A percentile compares a stretch with the other conserved stretches of the same genome.
phyloP scores from a whole-genome alignment of 2,329 filamentous ascomycete genomes.

The Botryotinia calthae region DNA sequence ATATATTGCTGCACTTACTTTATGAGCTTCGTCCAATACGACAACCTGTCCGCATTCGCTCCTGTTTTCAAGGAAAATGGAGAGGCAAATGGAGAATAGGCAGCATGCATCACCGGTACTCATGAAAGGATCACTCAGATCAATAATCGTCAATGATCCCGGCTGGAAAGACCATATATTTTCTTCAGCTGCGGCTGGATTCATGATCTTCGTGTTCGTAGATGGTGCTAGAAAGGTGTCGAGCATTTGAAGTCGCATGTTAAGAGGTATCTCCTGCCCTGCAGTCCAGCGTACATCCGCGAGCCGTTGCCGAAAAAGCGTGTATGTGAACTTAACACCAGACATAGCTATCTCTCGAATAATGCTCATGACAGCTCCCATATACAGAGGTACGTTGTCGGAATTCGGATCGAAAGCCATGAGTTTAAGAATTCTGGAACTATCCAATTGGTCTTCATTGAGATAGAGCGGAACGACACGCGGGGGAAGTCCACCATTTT shows the following conservation, averaged over 20 bases:
- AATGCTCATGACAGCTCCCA: neutral
- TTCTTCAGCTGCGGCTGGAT: slow-evolving; percentile 1
- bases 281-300: slow-evolving; percentile 32
- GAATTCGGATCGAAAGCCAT: neutral
- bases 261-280: slow-evolving; percentile 45
- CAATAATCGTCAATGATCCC: slow-evolving; percentile 62
- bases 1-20: slow-evolving; percentile 38
- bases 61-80: slow-evolving; percentile 60
- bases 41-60: slow-evolving; percentile 55
- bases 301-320: neutral
- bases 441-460: slow-evolving; percentile 4
- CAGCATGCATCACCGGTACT: slow-evolving; percentile 64
- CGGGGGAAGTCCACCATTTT: neutral
- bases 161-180: slow-evolving; percentile 34
- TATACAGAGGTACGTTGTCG: neutral
- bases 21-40: slow-evolving; percentile 76
- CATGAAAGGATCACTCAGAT: slow-evolving; percentile 70
- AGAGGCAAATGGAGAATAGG: slow-evolving; percentile 69
- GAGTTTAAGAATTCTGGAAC: slow-evolving; percentile 7
- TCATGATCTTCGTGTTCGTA: neutral
- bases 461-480: slow-evolving; percentile 1
- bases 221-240: slow-evolving; percentile 57
- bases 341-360: slow-evolving; percentile 2
- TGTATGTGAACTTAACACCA: neutral
- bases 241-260: slow-evolving; percentile 58